Evolutionary conservation across 2,329 filamentous ascomycete species (phyloP), one percentile per base, ranked within the genome.

Genomic region (Diaporthe aspalathi): DNA sequence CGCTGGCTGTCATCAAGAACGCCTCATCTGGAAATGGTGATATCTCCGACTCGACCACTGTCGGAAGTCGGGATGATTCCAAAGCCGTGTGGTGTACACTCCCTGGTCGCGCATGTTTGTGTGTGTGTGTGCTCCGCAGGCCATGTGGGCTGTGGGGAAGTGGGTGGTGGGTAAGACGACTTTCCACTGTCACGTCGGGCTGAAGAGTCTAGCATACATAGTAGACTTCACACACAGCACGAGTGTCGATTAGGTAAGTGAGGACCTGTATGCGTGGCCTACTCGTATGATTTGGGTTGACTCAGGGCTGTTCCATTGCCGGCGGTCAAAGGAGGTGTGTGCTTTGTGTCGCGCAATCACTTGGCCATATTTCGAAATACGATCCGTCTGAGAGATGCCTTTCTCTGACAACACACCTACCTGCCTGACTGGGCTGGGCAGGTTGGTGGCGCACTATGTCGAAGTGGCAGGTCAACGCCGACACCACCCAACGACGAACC

Each of bases 31-130:
- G 53, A 20, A 16, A 12, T 40, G 9, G 24, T 27, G 54, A 12
- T 60, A 24, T 60, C 54, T 60, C 22, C 38, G 54, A 60, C 7
- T 40, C 16, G 54, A 38, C n/a, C 38, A 45, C 14, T 20, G 54
- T 60, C 60, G 60, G 43, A 38, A 63, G 60, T 63, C 60, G 60
- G 60, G 60, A 63, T 49, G 57, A 49, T 63, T 63, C 40, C 57
- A 47, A 17, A 16, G 40, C 43, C 40, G 40, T 43, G 20, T 29
- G 32, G 32, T 35, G 32, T n/a, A n/a, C n/a, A n/a, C n/a, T n/a
- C 32, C 32, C 12, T 38, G 35, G 5, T 38, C 9, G 35, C 9
- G 35, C 9, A 12, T 38, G 35, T 7, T 7, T 38, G 35, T 7
- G 2, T 38, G 35, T 12, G 11, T 38, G 35, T 12, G 60, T 53